Percentiles rank a stretch among this genome's conserved stretches.
phyloP scores from a whole-genome alignment of 2,329 filamentous ascomycete genomes.

The Arthroderma sp. region DNA sequence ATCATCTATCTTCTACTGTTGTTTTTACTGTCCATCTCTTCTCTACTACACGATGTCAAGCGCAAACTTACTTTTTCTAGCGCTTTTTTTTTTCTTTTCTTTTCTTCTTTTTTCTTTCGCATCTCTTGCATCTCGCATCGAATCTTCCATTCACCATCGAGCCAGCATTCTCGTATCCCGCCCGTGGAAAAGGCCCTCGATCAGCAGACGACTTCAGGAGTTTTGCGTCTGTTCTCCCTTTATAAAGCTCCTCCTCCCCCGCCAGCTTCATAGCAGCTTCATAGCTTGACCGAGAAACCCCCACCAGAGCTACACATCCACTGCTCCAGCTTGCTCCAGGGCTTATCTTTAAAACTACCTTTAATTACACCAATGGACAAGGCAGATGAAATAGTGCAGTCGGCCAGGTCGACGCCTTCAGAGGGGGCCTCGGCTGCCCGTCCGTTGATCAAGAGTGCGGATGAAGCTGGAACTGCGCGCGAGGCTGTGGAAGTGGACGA shows the following conservation, averaged over 20 bases:
- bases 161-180: neutral
- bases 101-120: neutral
- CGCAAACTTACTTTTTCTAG: neutral
- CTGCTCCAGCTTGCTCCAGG: neutral
- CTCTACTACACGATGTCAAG: neutral
- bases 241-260: conserved; percentile 36
- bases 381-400: neutral
- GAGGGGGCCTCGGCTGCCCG: neutral
- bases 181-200: conserved; percentile 7
- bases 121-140: conserved; percentile 8
- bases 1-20: neutral
- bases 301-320: neutral
- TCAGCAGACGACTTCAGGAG: conserved; percentile 43
- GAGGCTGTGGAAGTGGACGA: conserved; percentile 28
- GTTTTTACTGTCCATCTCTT: neutral
- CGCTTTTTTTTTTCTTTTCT: conserved; percentile 1
- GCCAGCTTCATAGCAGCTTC: too few relatives aligned
- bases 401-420: neutral
- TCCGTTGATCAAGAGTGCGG: conserved; percentile 1
- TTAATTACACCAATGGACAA: neutral
- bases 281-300: neutral
- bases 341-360: too few relatives aligned
- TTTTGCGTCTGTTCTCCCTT: conserved; percentile 43
- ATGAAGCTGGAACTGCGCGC: conserved; percentile 9
- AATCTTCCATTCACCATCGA: conserved; percentile 2